Percentiles rank a stretch among this genome's conserved stretches.
phyloP scores from a whole-genome alignment of 2,329 filamentous ascomycete genomes.

The Celoporthe dispersa region DNA sequence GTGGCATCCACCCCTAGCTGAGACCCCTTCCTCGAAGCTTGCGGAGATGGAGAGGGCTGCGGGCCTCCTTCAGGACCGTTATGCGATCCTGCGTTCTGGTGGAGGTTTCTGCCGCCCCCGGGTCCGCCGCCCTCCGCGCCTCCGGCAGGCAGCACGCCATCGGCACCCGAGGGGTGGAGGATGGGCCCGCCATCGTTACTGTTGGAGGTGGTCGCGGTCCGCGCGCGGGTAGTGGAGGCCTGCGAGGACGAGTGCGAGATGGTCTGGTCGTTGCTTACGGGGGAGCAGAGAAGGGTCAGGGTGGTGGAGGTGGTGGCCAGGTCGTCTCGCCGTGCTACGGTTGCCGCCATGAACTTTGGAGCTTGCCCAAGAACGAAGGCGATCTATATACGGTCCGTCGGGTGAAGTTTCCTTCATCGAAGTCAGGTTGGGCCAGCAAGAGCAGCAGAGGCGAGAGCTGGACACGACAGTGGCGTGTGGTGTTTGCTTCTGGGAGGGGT shows the following conservation, averaged over 20 bases:
- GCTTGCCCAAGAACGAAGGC: conserved; percentile 59
- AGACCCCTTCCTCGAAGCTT: conserved; percentile 61
- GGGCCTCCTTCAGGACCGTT: conserved; percentile 34
- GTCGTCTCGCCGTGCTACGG: conserved; percentile 43
- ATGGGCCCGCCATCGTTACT: conserved; percentile 30
- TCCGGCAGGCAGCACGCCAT: conserved; percentile 20
- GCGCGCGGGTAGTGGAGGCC: conserved; percentile 27
- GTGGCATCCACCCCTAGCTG: conserved; percentile 49
- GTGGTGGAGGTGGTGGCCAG: conserved; percentile 45
- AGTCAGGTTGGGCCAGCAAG: conserved; percentile 40
- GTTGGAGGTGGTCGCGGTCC: conserved; percentile 28
- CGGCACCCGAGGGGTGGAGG: conserved; percentile 15
- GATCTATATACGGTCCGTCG: conserved; percentile 59
- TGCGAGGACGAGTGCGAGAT: conserved; percentile 31
- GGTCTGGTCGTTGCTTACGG: conserved; percentile 42
- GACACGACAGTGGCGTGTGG: conserved; percentile 18
- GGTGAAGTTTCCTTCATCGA: conserved; percentile 67
- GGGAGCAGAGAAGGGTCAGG: conserved; percentile 43
- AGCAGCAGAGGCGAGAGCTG: conserved; percentile 22
- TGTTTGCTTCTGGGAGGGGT: not conserved
- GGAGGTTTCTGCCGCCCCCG: conserved; percentile 33
- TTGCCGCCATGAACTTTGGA: conserved; percentile 59
- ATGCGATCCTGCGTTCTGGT: conserved; percentile 31
- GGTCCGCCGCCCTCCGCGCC: conserved; percentile 13
- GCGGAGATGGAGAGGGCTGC: conserved; percentile 50